Base-by-base conservation (phyloP, 805 yeast species). In the Wickerhamomyces alni region DNA sequence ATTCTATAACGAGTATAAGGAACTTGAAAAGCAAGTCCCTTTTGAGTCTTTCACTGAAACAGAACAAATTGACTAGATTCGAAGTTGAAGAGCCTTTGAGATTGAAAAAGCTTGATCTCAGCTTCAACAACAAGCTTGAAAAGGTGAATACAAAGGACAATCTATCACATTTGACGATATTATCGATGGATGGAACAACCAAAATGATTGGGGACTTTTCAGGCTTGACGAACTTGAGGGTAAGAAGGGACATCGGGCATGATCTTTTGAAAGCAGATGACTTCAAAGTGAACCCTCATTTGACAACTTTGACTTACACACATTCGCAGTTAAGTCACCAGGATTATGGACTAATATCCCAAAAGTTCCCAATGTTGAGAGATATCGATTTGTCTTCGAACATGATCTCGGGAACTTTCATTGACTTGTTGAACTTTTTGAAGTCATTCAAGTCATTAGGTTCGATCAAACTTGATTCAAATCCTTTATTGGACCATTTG, bases 401-500 rank as follows among this genome's bases (percentile, higher is more conserved):
- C 27, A 16, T 37, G 16, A 37, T 44, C 15, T 35, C 28, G 25
- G 48, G 48, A 12, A 42, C 25, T 16, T 44, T 44, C 25, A 21
- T 15, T 12, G 22, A 32, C 9, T 17, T 44, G 9, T 30, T 30
- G 16, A 28, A 34, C 11, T 44, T 42, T 24, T 25, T 44, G n/a
- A 17, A 30, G 32, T 9, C 35, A 36, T 32, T n/a, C 30, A 13
- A 39, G 16, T 17, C n/a, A 4, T 22, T 44, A 18, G 39, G 39
- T 17, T n/a, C 9, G 1, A 34, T 44, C 24, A 44, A 44, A 21
- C n/a, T 44, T 4, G 43, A 44, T 15, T 33, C 36, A 11, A 38
- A 47, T 26, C 50, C 52, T 19, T 33, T 40, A 16, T 13, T 37
- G 3, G 26, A 38, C 1, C 37, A 38, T 17, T 19, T 46, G 5